phyloP scores from a whole-genome alignment of 257 asterid genomes.

The Ilex aquifolium region DNA sequence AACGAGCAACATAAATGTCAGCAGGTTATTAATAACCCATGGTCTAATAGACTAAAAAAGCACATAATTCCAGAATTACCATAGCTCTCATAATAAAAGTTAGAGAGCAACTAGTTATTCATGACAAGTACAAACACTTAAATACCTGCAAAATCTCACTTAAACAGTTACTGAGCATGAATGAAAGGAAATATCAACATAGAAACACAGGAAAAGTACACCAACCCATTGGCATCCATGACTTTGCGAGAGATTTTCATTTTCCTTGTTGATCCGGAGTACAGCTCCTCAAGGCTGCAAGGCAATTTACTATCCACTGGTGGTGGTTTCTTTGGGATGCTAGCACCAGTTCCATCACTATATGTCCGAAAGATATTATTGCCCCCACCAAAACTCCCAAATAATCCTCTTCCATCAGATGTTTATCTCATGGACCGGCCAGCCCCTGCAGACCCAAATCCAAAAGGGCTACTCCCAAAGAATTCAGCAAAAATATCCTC shows the following conservation, averaged over 20 bases:
- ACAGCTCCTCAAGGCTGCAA: constrained; percentile 79
- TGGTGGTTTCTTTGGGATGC: constrained; percentile 62
- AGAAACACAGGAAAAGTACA: not conserved
- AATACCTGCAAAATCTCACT: too few species aligned
- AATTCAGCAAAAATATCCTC: constrained; percentile 94
- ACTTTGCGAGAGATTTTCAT: constrained; percentile 88
- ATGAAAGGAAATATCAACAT: too few species aligned
- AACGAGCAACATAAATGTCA: too few species aligned
- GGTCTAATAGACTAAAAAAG: too few species aligned
- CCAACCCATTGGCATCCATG: constrained; percentile 53
- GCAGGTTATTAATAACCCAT: too few species aligned
- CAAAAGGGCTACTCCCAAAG: constrained; percentile 85
- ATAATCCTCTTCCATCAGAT: constrained; percentile 42
- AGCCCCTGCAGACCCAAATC: constrained; percentile 50
- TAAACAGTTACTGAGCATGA: not conserved
- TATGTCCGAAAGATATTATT: constrained; percentile 35
- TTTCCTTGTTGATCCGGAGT: constrained; percentile 74
- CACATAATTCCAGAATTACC: too few species aligned
- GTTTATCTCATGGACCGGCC: constrained; percentile 53
- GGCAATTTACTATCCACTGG: constrained; percentile 74
- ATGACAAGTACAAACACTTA: not conserved
- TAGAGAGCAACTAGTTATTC: not conserved
- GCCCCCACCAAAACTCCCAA: constrained; percentile 32
- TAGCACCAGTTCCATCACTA: constrained; percentile 40
- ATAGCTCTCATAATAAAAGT: too few species aligned